Conservation (phyloP, 2,329 filamentous ascomycete species). For the Penicillium carneum region DNA sequence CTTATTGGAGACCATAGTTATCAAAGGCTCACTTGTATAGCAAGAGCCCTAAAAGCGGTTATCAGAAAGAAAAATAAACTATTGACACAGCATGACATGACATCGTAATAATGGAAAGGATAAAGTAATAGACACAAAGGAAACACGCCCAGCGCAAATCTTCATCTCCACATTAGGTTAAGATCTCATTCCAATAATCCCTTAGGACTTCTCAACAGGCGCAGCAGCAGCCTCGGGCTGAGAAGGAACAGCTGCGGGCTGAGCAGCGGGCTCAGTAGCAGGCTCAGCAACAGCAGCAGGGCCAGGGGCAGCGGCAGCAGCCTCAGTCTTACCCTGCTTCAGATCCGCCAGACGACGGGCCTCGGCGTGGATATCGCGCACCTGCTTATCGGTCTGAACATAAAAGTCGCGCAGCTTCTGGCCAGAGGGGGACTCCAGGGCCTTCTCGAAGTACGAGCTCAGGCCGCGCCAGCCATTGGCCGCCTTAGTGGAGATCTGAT, state of each 20-base stretch:
- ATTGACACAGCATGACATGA: conserved; percentile 18
- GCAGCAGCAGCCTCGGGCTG: conserved; percentile 34
- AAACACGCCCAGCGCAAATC: conserved; percentile 21
- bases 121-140: conserved; percentile 17
- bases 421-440: conserved; percentile 82
- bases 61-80: conserved; percentile 16
- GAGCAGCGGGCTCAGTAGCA: conserved; percentile 7
- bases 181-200: not conserved
- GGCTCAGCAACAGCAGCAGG: conserved; percentile 11
- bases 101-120: conserved; percentile 1
- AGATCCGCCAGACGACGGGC: conserved; percentile 85
- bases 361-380: conserved; percentile 91
- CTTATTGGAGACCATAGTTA: not conserved
- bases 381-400: conserved; percentile 81
- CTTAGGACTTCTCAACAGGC: conserved; percentile 42
- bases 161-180: conserved; percentile 7
- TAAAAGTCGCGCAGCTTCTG: conserved; percentile 90
- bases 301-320: conserved; percentile 14
- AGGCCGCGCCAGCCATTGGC: conserved; percentile 72
- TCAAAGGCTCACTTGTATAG: not conserved
- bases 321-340: conserved; percentile 67
- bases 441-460: conserved; percentile 93
- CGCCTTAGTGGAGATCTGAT: conserved; percentile 79
- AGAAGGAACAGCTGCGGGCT: conserved; percentile 31
- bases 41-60: not conserved